Conservation (phyloP, 768 basidiomycete genomes). For the Boletus rubescentipes region DNA sequence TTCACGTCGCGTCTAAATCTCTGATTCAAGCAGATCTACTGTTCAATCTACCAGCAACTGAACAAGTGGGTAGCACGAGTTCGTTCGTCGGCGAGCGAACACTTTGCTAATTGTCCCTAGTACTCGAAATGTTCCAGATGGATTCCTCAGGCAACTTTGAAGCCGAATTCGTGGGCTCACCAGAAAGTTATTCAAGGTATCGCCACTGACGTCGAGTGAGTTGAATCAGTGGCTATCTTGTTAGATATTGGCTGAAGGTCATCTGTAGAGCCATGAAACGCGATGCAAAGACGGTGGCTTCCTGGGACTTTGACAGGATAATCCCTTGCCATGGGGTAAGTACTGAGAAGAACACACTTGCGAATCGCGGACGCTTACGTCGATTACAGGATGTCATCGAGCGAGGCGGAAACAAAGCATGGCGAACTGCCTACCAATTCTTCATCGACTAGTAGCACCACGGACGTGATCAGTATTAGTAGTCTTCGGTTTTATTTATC, state of each 20-base stretch:
- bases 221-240: neutral
- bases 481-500: neutral
- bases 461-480: neutral
- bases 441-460: conserved; percentile 21
- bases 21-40: conserved; percentile 81
- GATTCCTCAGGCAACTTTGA: conserved; percentile 28
- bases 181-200: conserved; percentile 21
- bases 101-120: conserved; percentile 19
- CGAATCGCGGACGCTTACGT: conserved; percentile 1
- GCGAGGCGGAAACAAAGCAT: conserved; percentile 53
- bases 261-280: conserved; percentile 51
- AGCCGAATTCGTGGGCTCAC: conserved; percentile 33
- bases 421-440: conserved; percentile 43
- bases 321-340: conserved; percentile 70
- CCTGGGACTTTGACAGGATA: conserved; percentile 73
- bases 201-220: conserved; percentile 30
- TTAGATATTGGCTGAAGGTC: neutral
- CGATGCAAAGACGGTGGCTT: conserved; percentile 61
- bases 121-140: conserved; percentile 39
- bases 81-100: neutral
- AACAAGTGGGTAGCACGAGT: conserved; percentile 52
- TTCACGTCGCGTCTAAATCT: conserved; percentile 67
- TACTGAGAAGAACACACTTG: neutral
- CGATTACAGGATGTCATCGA: conserved; percentile 57
- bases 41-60: conserved; percentile 76